Evolutionary conservation across 2,329 filamentous ascomycete genomes (phyloP), one percentile per base, ranked within the genome.

Genomic region (Fusarium albidum): DNA sequence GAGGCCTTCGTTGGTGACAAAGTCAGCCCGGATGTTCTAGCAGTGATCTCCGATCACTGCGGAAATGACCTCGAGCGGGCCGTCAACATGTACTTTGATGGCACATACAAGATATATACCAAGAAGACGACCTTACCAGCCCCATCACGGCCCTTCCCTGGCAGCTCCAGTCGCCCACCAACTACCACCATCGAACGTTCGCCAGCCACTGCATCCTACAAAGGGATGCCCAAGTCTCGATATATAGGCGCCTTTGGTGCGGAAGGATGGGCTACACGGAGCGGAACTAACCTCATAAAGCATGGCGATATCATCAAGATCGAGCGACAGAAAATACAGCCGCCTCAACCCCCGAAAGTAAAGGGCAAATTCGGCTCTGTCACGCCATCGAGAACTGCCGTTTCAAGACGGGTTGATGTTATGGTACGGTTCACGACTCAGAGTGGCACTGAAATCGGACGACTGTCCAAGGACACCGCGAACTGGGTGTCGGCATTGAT

Each of bases 221-320:
- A 57, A 18, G 65, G 55, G 5, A 74, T 77, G 48, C 76, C 79
- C 0, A 66, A 70, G 3, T 71, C 68, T 28, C 76, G 95, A 67
- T 99, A 98, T 66, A 84, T 98, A 55, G 95, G 95, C 14, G 91
- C 92, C 0, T 95, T 98, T 73, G 95, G 95, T 9, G 92, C 91
- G 5, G 91, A 89, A 47, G 95, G 88, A 5, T 99, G 95, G 95
- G 88, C 91, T 6, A 98, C 94, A 4, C 86, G 88, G 65, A 97
- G 92, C 71, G 94, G 94, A 1, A 77, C 76, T 4, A 85, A 84
- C 31, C 70, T 97, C 6, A 69, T 99, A 21, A 89, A 86, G 61
- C 90, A 96, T 66, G 92, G 90, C 13, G 94, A 98, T 61, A 66
- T 76, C n/a, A 86, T 99, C 52, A 87, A 82, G 42, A 96, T 99